Percentiles rank a stretch among this genome's conserved stretches.
Evolutionary conservation across 768 basidiomycete genomes (phyloP).

Genomic region (Collybia sordida): DNA sequence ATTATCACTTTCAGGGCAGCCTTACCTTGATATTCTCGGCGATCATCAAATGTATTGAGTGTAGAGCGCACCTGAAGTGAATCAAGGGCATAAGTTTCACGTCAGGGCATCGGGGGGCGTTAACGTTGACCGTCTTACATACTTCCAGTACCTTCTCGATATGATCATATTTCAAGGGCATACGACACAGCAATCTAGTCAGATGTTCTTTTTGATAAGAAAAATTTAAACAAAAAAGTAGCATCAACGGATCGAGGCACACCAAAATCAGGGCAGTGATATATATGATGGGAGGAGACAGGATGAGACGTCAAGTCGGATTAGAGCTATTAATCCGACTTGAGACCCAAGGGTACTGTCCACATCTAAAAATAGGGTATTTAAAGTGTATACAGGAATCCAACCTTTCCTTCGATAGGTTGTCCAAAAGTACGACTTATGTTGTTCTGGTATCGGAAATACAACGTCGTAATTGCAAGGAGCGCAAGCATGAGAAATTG

Average conservation of each 20-base stretch:
- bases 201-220: too few species aligned
- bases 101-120: background rate
- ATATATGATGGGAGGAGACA: too few species aligned
- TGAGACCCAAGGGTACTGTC: too few species aligned
- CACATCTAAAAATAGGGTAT: background rate
- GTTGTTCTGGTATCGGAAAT: constrained; percentile 37
- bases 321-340: background rate
- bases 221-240: background rate
- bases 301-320: background rate
- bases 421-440: constrained; percentile 20
- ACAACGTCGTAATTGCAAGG: constrained; percentile 36
- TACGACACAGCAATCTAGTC: too few species aligned
- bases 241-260: background rate
- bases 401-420: constrained; percentile 30
- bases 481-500: constrained; percentile 40
- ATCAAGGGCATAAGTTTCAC: background rate
- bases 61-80: background rate
- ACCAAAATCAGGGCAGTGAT: too few species aligned
- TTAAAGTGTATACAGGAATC: constrained; percentile 43
- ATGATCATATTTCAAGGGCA: too few species aligned
- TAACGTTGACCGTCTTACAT: background rate
- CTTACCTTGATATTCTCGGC: constrained; percentile 1
- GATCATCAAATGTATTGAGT: background rate
- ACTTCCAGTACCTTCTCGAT: background rate
- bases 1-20: background rate